Base-by-base conservation (phyloP, 75 land plant species). In the Cunninghamia lanceolata region DNA sequence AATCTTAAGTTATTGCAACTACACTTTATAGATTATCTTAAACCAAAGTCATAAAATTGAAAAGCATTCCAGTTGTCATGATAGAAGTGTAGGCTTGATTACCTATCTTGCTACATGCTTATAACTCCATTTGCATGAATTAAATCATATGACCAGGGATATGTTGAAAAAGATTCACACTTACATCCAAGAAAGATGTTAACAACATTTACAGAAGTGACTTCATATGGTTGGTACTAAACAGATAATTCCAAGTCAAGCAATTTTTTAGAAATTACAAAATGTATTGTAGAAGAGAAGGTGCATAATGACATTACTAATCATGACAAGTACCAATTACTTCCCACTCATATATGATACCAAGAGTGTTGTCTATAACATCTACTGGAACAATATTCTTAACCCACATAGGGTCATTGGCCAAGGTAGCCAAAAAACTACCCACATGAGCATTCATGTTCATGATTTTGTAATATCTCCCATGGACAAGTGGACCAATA, bases 371-470 rank as follows among this genome's bases (percentile, higher is more conserved):
- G 63, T 85, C 82, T 45, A 90, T 85, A 1, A 91, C 91, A 50
- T 87, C 88, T 0, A 87, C 87, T n/a, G 98, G 97, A 77, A 96
- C 93, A 56, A 88, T 89, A 84, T 96, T 96, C 97, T 95, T 95
- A 15, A 96, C 98, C 98, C 97, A 95, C 15, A 95, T 90, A 3
- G 94, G 93, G 71, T 93, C 93, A 36, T 91, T 88, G 30, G 85
- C 88, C 15, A 96, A 86, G 28, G 98, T 95, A 40, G 98, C 98
- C 40, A 97, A 94, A 86, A 95, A 95, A 28, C 98, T 93, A 47
- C 98, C 98, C 52, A 96, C 86, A 46, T 89, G 35, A 4, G 97
- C 93, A 86, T 94, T 96, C 98, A 96, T 96, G 89, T 95, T 97
- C 74, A 96, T 86, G 34, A 95, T 70, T 84, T 96, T 95, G 10